Conservation (phyloP, 805 yeast species). For the Zygoascus bituminiphila region DNA sequence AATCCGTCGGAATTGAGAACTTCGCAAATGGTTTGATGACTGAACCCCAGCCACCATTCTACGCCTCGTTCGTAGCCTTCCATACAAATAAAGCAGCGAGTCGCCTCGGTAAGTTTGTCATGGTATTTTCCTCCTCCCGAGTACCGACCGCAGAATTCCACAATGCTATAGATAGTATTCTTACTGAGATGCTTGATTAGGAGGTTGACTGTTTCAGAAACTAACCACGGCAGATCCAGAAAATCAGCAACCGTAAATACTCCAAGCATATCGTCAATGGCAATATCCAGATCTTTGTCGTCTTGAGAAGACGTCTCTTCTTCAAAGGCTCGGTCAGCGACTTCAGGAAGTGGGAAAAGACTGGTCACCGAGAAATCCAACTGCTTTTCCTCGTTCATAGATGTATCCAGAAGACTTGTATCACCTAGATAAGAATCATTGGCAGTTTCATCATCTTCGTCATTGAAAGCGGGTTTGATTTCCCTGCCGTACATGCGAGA, state of each 20-base stretch:
- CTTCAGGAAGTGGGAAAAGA: not conserved
- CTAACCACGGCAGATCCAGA: slow-evolving; percentile 39
- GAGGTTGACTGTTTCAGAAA: slow-evolving; percentile 36
- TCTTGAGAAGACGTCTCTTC: not conserved
- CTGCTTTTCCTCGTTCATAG: not conserved
- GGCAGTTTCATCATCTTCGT: not conserved
- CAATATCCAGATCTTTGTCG: not conserved
- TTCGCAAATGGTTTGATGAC: slow-evolving; percentile 34
- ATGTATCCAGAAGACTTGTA: not conserved
- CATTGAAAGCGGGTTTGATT: slow-evolving; percentile 10
- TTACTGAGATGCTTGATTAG: slow-evolving; percentile 32
- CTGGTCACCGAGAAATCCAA: not conserved
- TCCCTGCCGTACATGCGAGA: slow-evolving; percentile 40
- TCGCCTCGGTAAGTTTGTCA: slow-evolving; percentile 38
- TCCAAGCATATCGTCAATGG: slow-evolving; percentile 13
- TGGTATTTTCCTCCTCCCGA: slow-evolving; percentile 40
- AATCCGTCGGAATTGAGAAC: slow-evolving; percentile 44
- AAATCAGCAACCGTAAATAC: slow-evolving; percentile 42
- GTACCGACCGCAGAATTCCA: slow-evolving; percentile 37
- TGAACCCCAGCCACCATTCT: slow-evolving; percentile 41
- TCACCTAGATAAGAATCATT: not conserved
- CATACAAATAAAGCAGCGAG: slow-evolving; percentile 38
- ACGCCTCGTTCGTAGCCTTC: slow-evolving; percentile 44
- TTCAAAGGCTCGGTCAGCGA: not conserved
- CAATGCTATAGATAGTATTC: slow-evolving; percentile 30